Conservation (phyloP, 2,329 filamentous ascomycete species). For the Pseudocercospora vitis region DNA sequence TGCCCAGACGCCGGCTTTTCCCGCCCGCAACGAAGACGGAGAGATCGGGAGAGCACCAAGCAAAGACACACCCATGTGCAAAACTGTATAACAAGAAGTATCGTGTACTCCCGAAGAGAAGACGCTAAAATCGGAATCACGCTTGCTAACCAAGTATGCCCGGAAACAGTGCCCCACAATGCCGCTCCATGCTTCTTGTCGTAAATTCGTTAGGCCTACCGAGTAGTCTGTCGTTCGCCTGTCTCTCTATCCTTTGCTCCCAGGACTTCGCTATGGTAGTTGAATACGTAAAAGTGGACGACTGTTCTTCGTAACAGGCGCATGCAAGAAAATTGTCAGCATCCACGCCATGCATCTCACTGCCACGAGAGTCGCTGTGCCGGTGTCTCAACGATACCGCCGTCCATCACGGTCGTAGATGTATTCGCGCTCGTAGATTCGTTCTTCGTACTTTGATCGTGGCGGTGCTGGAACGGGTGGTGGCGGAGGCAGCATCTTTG, state of each 20-base stretch:
- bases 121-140: conserved; percentile 6
- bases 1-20: background rate
- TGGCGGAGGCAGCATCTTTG: conserved; percentile 38
- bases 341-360: conserved; percentile 1
- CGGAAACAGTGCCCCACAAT: conserved; percentile 7
- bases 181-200: conserved; percentile 13
- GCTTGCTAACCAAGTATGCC: conserved; percentile 7
- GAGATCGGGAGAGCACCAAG: background rate
- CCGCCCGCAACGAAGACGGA: background rate
- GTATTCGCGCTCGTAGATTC: conserved; percentile 67
- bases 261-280: conserved; percentile 5
- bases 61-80: background rate
- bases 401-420: conserved; percentile 56
- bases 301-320: background rate
- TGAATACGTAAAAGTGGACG: background rate
- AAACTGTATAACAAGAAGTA: background rate
- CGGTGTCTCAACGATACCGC: conserved; percentile 19
- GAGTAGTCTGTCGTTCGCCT: conserved; percentile 1
- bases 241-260: conserved; percentile 10
- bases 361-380: background rate
- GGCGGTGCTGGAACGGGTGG: conserved; percentile 46
- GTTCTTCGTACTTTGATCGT: conserved; percentile 58
- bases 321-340: background rate
- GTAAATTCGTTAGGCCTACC: conserved; percentile 12
- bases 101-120: background rate